Evolutionary conservation across 2,329 filamentous ascomycete species (phyloP).

Genomic region (Sarocladium brachiariae): DNA sequence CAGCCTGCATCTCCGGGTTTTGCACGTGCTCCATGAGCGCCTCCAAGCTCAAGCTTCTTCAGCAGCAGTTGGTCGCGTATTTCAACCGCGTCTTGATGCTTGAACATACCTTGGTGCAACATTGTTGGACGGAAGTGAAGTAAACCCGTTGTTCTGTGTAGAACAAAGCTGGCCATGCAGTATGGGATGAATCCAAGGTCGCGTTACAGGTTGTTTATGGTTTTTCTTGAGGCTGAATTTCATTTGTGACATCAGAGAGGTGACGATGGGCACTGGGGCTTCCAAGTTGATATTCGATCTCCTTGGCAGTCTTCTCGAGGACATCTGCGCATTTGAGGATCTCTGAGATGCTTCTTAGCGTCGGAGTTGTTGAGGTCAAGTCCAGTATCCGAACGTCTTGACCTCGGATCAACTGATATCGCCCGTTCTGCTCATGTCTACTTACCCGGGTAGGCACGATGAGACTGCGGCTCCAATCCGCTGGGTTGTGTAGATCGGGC

Average conservation of each 20-base stretch:
- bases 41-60: slow-evolving; percentile 41
- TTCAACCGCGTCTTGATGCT: no score
- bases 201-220: slow-evolving; percentile 49
- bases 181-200: slow-evolving; percentile 46
- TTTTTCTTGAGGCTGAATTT: slow-evolving; percentile 29
- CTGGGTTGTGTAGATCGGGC: no score
- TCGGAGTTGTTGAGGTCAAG: slow-evolving; percentile 58
- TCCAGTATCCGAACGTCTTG: no score
- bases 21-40: slow-evolving; percentile 47
- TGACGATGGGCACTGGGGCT: slow-evolving; percentile 48
- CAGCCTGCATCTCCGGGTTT: slow-evolving; percentile 36
- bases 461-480: no score
- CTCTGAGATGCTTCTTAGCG: slow-evolving; percentile 46
- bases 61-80: no score
- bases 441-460: no score
- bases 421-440: no score
- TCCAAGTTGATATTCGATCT: slow-evolving; percentile 53
- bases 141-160: slow-evolving; percentile 54
- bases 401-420: no score
- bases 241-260: slow-evolving; percentile 43
- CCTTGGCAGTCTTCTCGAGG: slow-evolving; percentile 44
- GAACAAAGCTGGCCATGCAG: slow-evolving; percentile 48
- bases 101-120: no score
- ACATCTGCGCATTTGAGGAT: slow-evolving; percentile 35
- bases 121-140: slow-evolving; percentile 50